Conservation (phyloP, 1,139 yeast species). For the Meyerozyma sp. region DNA sequence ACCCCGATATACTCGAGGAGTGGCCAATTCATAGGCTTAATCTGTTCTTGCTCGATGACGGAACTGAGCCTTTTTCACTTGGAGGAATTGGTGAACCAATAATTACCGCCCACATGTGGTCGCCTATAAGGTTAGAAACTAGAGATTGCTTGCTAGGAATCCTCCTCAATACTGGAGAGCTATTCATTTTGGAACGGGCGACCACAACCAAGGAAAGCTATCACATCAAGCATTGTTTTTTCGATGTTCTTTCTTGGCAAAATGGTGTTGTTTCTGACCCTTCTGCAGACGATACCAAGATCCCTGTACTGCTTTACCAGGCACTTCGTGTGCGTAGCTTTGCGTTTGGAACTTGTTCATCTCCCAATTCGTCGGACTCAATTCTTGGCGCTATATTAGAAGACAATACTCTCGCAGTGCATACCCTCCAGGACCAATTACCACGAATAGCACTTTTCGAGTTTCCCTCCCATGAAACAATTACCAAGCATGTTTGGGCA, state of each 20-base stretch:
- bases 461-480: background rate
- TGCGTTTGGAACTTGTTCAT: background rate
- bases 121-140: slow-evolving; percentile 17
- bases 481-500: slow-evolving; percentile 3
- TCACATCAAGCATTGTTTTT: background rate
- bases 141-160: slow-evolving; percentile 31
- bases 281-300: background rate
- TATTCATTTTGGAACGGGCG: slow-evolving; percentile 12
- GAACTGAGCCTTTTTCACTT: slow-evolving; percentile 27
- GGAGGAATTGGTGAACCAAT: slow-evolving; percentile 28
- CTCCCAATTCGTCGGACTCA: background rate
- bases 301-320: background rate
- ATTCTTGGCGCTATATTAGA: background rate
- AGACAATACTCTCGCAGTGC: background rate
- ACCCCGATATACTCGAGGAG: slow-evolving; percentile 22
- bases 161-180: slow-evolving; percentile 36
- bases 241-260: background rate
- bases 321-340: background rate
- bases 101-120: slow-evolving; percentile 36
- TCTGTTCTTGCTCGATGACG: slow-evolving; percentile 19
- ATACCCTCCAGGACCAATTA: background rate
- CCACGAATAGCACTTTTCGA: background rate
- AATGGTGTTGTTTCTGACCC: background rate
- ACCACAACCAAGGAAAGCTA: background rate
- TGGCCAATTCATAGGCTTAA: slow-evolving; percentile 28